phyloP scores from a whole-genome alignment of 2,329 filamentous ascomycete species.

The Xylariaceae sp. region DNA sequence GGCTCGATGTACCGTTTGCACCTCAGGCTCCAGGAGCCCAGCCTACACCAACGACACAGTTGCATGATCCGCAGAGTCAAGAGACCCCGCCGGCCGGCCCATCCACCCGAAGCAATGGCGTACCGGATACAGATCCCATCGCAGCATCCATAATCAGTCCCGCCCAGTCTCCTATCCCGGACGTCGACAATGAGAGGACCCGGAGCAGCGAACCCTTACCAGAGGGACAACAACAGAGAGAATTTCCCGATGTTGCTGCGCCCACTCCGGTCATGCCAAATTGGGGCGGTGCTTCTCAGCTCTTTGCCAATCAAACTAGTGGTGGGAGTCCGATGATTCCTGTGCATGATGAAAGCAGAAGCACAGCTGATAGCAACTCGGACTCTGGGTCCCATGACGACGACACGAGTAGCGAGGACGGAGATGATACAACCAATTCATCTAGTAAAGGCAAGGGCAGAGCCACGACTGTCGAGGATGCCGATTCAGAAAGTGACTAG shows the following conservation, averaged over 20 bases:
- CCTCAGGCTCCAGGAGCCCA: conserved; percentile 16
- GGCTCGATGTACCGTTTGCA: conserved; percentile 39
- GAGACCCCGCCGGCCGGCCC: conserved; percentile 12
- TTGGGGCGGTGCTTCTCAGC: conserved; percentile 49
- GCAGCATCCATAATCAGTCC: conserved; percentile 5
- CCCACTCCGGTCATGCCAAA: conserved; percentile 47
- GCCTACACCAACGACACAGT: conserved; percentile 9
- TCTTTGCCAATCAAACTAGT: conserved; percentile 36
- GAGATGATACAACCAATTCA: conserved; percentile 9
- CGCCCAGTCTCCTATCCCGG: conserved; percentile 1
- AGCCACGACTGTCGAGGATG: conserved; percentile 3
- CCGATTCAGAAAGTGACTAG: neutral
- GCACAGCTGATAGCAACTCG: conserved; percentile 5
- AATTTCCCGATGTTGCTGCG: conserved; percentile 38
- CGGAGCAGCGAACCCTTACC: conserved; percentile 5
- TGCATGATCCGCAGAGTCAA: conserved; percentile 13
- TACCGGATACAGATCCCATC: conserved; percentile 1
- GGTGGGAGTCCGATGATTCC: conserved; percentile 11
- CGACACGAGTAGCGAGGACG: conserved; percentile 15
- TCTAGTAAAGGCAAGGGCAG: conserved; percentile 17
- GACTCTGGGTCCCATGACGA: conserved; percentile 1
- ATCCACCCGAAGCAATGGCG: conserved; percentile 6
- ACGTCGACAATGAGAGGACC: conserved; percentile 2
- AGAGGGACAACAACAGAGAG: conserved; percentile 14
- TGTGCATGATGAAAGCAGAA: neutral